Evolutionary conservation across 495 filamentous ascomycete species (phyloP), one percentile per base, ranked within the genome.

Genomic region (Talaromyces ruber): DNA sequence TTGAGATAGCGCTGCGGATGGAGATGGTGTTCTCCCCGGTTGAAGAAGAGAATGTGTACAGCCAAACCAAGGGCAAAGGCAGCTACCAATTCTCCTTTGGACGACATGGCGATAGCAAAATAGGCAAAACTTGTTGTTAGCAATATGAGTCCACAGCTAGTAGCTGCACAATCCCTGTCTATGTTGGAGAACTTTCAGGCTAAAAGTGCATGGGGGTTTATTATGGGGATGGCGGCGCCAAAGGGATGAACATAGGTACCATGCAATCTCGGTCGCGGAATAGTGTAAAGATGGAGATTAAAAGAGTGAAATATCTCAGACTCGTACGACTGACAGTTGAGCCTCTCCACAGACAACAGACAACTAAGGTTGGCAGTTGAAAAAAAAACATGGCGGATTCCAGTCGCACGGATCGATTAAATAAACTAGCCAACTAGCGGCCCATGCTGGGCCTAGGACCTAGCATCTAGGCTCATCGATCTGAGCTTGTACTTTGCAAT

Each of bases 11-110:
- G 60, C 43, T 63, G 24, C 55, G 67, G 61, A 51, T 74, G 64
- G 26, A 72, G 60, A 60, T 76, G 73, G 51, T 76, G 74, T 63
- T 76, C 74, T 18, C 74, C 73, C 16, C 67, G 59, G 45, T 62
- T 63, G 59, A 76, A 75, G 57, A 67, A 72, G 54, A 65, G 45
- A 11, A 72, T 14, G 55, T 74, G 66, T n/a, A 63, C 68, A 2
- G 58, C 58, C n/a, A 34, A 29, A n/a, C 62, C 62, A 14, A 39
- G 39, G 14, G 18, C 22, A 18, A 25, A 30, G 32, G 47, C 28
- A 50, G 43, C 30, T 25, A 47, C 54, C 54, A 57, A 5, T 22
- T 57, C 54, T 14, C 26, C 54, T 18, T 7, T 18, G 12, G 54
- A 30, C 8, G 54, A 34, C 54, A 57, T 57, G 32, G 29, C 28